Base-by-base conservation (phyloP, 116 monocot species). In the Iris pallida region DNA sequence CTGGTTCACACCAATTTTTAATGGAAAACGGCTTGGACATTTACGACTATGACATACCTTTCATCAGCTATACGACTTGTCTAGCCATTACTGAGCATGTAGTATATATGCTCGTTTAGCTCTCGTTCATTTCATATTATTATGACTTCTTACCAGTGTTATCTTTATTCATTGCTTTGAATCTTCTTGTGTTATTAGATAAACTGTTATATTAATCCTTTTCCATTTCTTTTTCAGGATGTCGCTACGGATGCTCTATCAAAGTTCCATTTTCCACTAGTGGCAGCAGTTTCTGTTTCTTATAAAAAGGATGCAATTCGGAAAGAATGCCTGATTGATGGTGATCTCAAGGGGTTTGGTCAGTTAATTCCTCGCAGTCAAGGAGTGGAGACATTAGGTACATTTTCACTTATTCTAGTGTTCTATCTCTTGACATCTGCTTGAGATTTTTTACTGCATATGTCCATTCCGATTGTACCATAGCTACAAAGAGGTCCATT, bases 321-420 rank as follows among this genome's bases (percentile, higher is more conserved):
- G 61, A 83, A 79, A 56, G 86, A 97, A 59, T 76, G 92, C 63
- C 76, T 92, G 65, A 83, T 89, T 65, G 83, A 89, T 80, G 96
- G 89, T 44, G 79, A 89, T 73, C 87, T 97, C 20, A 68, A 89
- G 59, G 96, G 96, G 19, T 97, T 97, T 75, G 92, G 96, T 53
- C 96, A 97, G 65, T 71, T 97, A 57, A 92, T 92, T 87, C 96
- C 96, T n/a, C 96, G 92, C 52, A 92, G 89, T 78, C 92, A 97
- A 77, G 89, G 85, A 68, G 79, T 97, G 6, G 92, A 97, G 64
- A 97, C 96, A 8, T 80, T 97, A 84, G 94, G 94, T 94, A 80
- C 14, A 65, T 57, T 74, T 15, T 19, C 42, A 54, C 11, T 70
- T 10, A 16, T 57, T 56, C 13, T 18, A 47, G 45, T 44, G 57